Conservation (phyloP, 2,329 filamentous ascomycete species). For the Fusarium acutatum region DNA sequence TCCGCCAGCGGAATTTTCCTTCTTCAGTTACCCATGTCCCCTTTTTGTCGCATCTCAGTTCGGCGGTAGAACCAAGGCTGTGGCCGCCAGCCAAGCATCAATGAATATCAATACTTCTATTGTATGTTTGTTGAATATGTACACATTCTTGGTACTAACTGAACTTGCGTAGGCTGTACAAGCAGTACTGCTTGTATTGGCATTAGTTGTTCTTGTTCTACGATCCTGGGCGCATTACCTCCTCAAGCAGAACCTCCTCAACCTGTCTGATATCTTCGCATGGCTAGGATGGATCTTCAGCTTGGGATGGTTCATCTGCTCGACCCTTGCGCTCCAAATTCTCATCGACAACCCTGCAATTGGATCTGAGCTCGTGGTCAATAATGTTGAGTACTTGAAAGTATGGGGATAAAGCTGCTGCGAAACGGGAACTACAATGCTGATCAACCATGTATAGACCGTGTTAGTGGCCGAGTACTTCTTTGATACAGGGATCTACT, state of each 20-base stretch:
- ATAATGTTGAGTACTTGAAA: slow-evolving; percentile 5
- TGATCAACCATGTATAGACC: background rate
- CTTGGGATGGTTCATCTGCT: slow-evolving; percentile 18
- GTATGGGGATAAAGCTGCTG: background rate
- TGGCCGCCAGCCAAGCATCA: background rate
- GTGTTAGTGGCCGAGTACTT: slow-evolving; percentile 7
- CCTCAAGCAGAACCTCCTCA: background rate
- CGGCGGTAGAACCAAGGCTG: background rate
- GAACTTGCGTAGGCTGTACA: background rate
- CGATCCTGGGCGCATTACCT: background rate
- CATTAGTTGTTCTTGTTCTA: background rate
- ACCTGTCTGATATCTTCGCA: background rate
- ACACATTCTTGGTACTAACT: background rate
- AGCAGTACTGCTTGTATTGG: background rate
- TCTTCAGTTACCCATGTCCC: background rate
- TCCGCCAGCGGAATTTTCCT: background rate
- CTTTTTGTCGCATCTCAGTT: background rate
- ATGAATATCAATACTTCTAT: background rate
- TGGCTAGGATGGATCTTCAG: slow-evolving; percentile 15
- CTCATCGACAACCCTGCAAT: slow-evolving; percentile 5
- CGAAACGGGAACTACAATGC: background rate
- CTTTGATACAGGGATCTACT: slow-evolving; percentile 12
- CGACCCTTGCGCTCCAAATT: slow-evolving; percentile 2
- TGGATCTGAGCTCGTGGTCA: background rate
- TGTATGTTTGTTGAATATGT: background rate